phyloP scores from a whole-genome alignment of 2,329 filamentous ascomycete species.

The Zopfia rhizophila region DNA sequence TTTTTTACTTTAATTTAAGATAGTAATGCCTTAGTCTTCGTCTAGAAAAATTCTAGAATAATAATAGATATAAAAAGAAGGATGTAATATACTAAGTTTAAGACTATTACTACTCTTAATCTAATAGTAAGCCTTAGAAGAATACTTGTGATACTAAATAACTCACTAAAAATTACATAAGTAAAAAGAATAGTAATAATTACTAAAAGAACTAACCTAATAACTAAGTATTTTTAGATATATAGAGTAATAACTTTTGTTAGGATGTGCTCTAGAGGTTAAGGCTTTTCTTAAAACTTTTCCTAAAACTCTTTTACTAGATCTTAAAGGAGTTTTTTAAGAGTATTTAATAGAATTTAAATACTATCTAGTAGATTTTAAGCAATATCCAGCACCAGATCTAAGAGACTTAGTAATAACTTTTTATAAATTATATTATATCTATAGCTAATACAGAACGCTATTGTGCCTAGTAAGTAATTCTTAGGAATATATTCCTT shows the following conservation, averaged over 20 bases:
- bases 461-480: slow-evolving; percentile 5
- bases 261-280: too few species aligned
- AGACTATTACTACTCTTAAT: too few species aligned
- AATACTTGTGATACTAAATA: too few species aligned
- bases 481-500: slow-evolving; percentile 11
- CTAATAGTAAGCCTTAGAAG: too few species aligned
- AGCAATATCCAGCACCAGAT: slow-evolving; percentile 4
- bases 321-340: slow-evolving; percentile 2
- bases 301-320: too few species aligned
- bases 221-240: too few species aligned
- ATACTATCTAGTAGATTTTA: slow-evolving; percentile 1
- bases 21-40: slow-evolving; percentile 4
- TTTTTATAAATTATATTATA: slow-evolving; percentile 7
- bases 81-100: too few species aligned
- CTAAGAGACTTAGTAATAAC: slow-evolving; percentile 2
- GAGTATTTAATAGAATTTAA: neutral
- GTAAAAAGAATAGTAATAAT: too few species aligned
- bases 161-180: too few species aligned
- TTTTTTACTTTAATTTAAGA: slow-evolving; percentile 8
- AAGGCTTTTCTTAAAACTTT: too few species aligned
- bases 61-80: slow-evolving; percentile 1
- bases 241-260: too few species aligned
- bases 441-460: slow-evolving; percentile 2
- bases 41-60: neutral
- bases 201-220: too few species aligned